Conservation (phyloP, 2,329 filamentous ascomycete genomes). For the Botrytis deweyae region DNA sequence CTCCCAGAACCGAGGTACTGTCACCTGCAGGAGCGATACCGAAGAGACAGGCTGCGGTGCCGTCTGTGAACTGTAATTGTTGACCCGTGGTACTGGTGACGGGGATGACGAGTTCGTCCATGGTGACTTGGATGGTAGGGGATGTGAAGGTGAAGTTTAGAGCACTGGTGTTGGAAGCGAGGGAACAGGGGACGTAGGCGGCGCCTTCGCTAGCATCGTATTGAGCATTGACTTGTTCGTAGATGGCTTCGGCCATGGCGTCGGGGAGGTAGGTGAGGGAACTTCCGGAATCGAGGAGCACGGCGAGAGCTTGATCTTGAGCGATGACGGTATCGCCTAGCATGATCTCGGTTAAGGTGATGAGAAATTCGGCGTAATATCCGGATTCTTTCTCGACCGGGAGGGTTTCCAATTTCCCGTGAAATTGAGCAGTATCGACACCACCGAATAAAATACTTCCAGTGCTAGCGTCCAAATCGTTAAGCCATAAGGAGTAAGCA, state of each 20-base stretch:
- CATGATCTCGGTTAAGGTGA: conserved; percentile 63
- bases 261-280: conserved; percentile 67
- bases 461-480: conserved; percentile 64
- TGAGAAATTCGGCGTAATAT: conserved; percentile 61
- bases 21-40: conserved; percentile 60
- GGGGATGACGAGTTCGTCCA: conserved; percentile 60
- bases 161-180: conserved; percentile 44
- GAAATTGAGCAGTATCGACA: conserved; percentile 65
- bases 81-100: conserved; percentile 46
- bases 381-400: conserved; percentile 59
- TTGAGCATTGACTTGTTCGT: conserved; percentile 56
- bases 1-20: conserved; percentile 63
- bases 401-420: conserved; percentile 62
- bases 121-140: conserved; percentile 53
- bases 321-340: conserved; percentile 47
- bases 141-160: conserved; percentile 57
- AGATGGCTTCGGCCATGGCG: conserved; percentile 53
- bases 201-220: conserved; percentile 54
- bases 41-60: conserved; percentile 61
- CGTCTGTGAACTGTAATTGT: conserved; percentile 53
- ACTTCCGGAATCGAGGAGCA: conserved; percentile 70
- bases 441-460: conserved; percentile 75
- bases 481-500: conserved; percentile 73
- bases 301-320: conserved; percentile 55
- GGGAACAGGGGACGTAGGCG: conserved; percentile 62